Evolutionary conservation across 1,284 basidiomycete species (phyloP).

Genomic region (Tilletia caries): DNA sequence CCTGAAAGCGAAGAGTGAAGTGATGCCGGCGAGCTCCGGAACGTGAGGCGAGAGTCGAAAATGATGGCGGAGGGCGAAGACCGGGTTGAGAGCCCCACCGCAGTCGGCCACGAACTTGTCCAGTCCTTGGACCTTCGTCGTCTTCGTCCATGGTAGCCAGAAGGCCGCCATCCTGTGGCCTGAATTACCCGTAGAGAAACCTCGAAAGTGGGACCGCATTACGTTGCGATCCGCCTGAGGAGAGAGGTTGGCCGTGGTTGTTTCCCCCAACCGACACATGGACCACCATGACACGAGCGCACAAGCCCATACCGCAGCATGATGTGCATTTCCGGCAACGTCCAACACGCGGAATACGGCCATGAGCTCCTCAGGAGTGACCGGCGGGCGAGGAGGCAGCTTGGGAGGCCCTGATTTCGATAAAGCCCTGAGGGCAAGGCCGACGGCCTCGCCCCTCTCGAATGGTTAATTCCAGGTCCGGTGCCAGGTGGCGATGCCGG

Average conservation of each 20-base stretch:
- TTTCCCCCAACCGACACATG: background rate
- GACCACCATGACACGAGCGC: background rate
- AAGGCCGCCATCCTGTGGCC: background rate
- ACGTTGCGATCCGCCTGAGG: background rate
- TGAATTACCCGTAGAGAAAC: background rate
- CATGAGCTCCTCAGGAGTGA: background rate
- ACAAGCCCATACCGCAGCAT: conserved; percentile 1
- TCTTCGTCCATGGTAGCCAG: background rate
- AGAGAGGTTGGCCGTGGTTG: background rate
- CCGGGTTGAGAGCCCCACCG: background rate
- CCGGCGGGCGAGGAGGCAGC: background rate
- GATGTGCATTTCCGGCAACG: background rate
- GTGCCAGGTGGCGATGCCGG: background rate
- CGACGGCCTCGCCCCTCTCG: background rate
- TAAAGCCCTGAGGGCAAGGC: background rate
- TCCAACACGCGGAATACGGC: background rate
- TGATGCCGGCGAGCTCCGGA: background rate
- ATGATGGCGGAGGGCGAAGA: background rate
- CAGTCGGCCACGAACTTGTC: background rate
- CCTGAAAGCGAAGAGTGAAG: background rate
- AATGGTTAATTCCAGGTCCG: background rate
- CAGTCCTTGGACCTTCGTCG: background rate
- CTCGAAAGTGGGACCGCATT: background rate
- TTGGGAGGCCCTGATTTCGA: background rate
- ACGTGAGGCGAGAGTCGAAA: background rate